phyloP scores from a whole-genome alignment of 768 basidiomycete genomes.

The Tricholoma sp. region DNA sequence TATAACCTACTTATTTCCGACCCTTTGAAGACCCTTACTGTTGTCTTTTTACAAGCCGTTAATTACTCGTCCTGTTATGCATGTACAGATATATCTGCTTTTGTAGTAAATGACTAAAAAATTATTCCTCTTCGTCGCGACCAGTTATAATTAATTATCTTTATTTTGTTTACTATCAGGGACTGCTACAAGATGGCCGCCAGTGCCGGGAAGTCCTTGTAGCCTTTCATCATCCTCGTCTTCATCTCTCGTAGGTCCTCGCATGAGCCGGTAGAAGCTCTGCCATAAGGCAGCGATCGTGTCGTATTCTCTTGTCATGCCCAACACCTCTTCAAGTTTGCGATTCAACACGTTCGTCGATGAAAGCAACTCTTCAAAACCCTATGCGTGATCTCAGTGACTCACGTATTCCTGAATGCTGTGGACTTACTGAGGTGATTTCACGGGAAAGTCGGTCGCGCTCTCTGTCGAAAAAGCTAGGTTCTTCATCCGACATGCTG shows the following conservation, averaged over 20 bases:
- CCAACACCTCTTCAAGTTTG: slow-evolving; percentile 87
- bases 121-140: slow-evolving; percentile 6
- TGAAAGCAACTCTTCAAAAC: slow-evolving; percentile 83
- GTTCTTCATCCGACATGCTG: slow-evolving; percentile 41
- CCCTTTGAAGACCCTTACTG: slow-evolving; percentile 18
- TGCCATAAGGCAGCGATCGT: slow-evolving; percentile 85
- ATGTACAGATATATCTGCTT: slow-evolving; percentile 36
- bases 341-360: slow-evolving; percentile 84
- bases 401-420: not conserved
- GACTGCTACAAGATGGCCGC: slow-evolving; percentile 52
- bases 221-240: slow-evolving; percentile 30
- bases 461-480: slow-evolving; percentile 73
- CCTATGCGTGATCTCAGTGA: slow-evolving; percentile 37
- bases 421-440: slow-evolving; percentile 57
- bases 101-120: slow-evolving; percentile 19
- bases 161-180: slow-evolving; percentile 16
- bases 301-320: slow-evolving; percentile 90
- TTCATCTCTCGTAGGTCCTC: slow-evolving; percentile 36
- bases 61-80: slow-evolving; percentile 14
- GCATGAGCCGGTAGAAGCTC: slow-evolving; percentile 76
- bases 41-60: slow-evolving; percentile 14
- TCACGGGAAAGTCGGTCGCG: slow-evolving; percentile 69
- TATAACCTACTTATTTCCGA: slow-evolving; percentile 28
- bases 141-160: not conserved
- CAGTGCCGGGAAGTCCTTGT: slow-evolving; percentile 62